Evolutionary conservation across 1,284 basidiomycete genomes (phyloP).

Genomic region (Heliocybe sulcata): DNA sequence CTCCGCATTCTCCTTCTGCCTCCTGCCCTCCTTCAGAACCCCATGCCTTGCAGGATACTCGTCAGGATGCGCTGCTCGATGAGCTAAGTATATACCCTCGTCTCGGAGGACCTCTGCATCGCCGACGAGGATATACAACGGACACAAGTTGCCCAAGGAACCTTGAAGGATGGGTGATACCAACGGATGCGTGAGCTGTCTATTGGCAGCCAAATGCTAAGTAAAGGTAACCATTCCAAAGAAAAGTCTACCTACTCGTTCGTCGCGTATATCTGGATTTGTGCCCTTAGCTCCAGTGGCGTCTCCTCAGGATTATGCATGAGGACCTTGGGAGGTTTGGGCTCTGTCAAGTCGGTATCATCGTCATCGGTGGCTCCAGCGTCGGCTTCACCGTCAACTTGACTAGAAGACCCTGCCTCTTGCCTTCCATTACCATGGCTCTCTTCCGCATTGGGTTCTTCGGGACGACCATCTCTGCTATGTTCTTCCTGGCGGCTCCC

Average conservation of each 20-base stretch:
- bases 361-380: slow-evolving; percentile 5
- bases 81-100: slow-evolving; percentile 78
- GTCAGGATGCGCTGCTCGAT: slow-evolving; percentile 75
- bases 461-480: neutral
- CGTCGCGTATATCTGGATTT: slow-evolving; percentile 82
- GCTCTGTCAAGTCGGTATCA: slow-evolving; percentile 39
- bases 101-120: slow-evolving; percentile 78
- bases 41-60: slow-evolving; percentile 61
- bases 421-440: neutral
- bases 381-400: neutral
- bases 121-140: slow-evolving; percentile 73
- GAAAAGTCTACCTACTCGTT: slow-evolving; percentile 43
- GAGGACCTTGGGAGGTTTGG: slow-evolving; percentile 50
- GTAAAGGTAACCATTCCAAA: too few species aligned
- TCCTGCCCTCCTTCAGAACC: slow-evolving; percentile 34
- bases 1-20: slow-evolving; percentile 47
- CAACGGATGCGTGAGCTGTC: slow-evolving; percentile 74
- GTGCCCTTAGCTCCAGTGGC: slow-evolving; percentile 47
- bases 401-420: neutral
- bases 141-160: slow-evolving; percentile 79
- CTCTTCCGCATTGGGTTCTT: neutral
- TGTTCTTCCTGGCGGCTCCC: neutral
- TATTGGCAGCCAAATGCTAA: slow-evolving; percentile 17
- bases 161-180: slow-evolving; percentile 73
- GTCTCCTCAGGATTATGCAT: slow-evolving; percentile 40